Evolutionary conservation across 345 rosid genomes (phyloP), one percentile per base, ranked within the genome.

Genomic region (Psidium guajava): DNA sequence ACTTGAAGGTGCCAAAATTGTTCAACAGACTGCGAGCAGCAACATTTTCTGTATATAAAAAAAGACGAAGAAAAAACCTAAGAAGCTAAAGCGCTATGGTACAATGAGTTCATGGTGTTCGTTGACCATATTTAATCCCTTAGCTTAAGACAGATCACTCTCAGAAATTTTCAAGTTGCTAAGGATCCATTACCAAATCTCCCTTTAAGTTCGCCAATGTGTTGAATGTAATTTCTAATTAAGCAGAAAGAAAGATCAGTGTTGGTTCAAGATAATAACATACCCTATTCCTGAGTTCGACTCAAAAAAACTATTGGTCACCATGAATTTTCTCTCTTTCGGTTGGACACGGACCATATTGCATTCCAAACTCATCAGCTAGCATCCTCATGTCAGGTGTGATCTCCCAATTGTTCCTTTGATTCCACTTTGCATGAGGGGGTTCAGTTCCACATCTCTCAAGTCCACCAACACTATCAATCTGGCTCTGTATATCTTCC

Each of bases 401-500:
- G 55, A 87, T 87, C 86, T 91, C 92, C 95, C 94, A 91, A 73
- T 93, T 88, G 75, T 86, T 83, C 59, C 84, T 89, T 56, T 53
- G 89, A 83, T 90, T 87, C 87, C 85, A 86, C 59, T 82, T 83
- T 42, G 82, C 28, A 82, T 54, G 94, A 84, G 89, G 90, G 75
- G 97, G 92, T 85, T 82, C 85, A 18, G 91, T 91, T n/a, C 89
- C 89, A 50, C 93, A 90, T 82, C 94, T 87, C 87, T 93, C 93
- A 85, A 91, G 85, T 42, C 93, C 89, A n/a, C 94, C 89, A 84
- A 93, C 87, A 73, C 91, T 87, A 36, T 88, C 93, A 75, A 89
- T 89, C 84, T 92, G 95, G 86, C 87, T 91, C 54, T 89, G 92
- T 80, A 93, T 89, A 61, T 91, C 95, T 83, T 91, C 92, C n/a